Evolutionary conservation across 2,329 filamentous ascomycete species (phyloP).

Genomic region (Trichoderma asperellum): DNA sequence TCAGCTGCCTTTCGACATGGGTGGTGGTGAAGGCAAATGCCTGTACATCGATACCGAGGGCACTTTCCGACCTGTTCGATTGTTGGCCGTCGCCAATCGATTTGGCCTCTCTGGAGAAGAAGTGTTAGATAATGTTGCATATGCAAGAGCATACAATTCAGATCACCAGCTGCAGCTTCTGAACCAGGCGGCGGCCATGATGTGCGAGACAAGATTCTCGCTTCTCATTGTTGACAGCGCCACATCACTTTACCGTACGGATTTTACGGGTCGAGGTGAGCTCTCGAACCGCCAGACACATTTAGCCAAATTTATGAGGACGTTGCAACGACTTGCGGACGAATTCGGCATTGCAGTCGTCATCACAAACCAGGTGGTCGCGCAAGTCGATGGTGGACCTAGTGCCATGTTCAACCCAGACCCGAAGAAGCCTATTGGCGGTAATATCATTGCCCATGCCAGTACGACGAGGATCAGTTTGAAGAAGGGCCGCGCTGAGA

Average conservation of each 20-base stretch:
- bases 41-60: conserved; percentile 98
- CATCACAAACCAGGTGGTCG: conserved; percentile 98
- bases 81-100: conserved; percentile 88
- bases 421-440: conserved; percentile 97
- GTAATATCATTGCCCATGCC: conserved; percentile 97
- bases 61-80: conserved; percentile 89
- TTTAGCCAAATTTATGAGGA: conserved; percentile 86
- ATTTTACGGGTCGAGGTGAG: conserved; percentile 96
- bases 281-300: conserved; percentile 91
- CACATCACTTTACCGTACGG: conserved; percentile 91
- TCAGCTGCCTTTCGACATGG: conserved; percentile 98
- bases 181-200: conserved; percentile 95
- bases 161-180: conserved; percentile 95
- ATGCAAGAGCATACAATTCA: conserved; percentile 97
- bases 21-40: conserved; percentile 96
- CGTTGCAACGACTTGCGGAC: conserved; percentile 74
- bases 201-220: conserved; percentile 98
- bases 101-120: conserved; percentile 96
- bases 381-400: conserved; percentile 94
- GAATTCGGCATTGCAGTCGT: conserved; percentile 97
- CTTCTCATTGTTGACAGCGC: conserved; percentile 95
- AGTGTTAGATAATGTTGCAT: conserved; percentile 96
- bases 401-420: conserved; percentile 99
- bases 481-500: conserved; percentile 95
- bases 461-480: conserved; percentile 92